These are phyloP conservation scores for Leucosporidium yakuticum DNA, from an alignment of 768 basidiomycete genomes.

Conservation along the genomic window DNA sequence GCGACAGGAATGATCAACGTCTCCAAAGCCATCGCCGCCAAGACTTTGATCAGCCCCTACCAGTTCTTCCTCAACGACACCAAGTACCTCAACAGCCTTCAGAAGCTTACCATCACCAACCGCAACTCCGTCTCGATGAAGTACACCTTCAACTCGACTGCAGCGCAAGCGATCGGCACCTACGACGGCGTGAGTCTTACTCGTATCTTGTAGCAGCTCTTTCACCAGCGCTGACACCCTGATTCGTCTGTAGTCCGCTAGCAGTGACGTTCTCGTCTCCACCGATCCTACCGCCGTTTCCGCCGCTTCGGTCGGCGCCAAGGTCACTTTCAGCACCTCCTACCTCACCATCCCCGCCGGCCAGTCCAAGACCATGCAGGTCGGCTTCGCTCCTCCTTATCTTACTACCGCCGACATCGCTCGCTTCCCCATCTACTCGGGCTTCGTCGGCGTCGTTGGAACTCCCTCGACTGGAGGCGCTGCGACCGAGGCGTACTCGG, in stretches of 20 bases:
- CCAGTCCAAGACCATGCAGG: conserved; percentile 33
- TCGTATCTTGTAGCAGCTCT: too few species aligned
- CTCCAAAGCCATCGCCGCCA: conserved; percentile 54
- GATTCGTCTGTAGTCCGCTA: neutral
- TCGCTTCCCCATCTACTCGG: conserved; percentile 44
- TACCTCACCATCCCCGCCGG: conserved; percentile 47
- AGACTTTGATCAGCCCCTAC: conserved; percentile 53
- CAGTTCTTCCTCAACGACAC: conserved; percentile 64
- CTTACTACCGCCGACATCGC: conserved; percentile 38
- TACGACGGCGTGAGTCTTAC: conserved; percentile 12
- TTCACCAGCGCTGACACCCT: too few species aligned
- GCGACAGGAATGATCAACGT: conserved; percentile 50
- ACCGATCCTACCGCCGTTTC: neutral
- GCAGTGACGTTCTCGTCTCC: conserved; percentile 12
- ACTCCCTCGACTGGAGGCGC: neutral
- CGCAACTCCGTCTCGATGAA: conserved; percentile 4
- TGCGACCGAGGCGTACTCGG: neutral
- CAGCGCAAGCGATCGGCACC: conserved; percentile 5
- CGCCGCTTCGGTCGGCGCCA: neutral
- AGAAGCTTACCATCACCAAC: conserved; percentile 49
- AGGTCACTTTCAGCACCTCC: conserved; percentile 2
- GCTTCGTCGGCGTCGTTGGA: conserved; percentile 39
- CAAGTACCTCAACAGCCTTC: conserved; percentile 49
- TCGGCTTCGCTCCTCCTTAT: conserved; percentile 39
- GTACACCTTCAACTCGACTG: conserved; percentile 4